Evolutionary conservation across 305 asterid species (phyloP), one percentile per base, ranked within the genome.

Genomic region (Fraxinus paxiana): DNA sequence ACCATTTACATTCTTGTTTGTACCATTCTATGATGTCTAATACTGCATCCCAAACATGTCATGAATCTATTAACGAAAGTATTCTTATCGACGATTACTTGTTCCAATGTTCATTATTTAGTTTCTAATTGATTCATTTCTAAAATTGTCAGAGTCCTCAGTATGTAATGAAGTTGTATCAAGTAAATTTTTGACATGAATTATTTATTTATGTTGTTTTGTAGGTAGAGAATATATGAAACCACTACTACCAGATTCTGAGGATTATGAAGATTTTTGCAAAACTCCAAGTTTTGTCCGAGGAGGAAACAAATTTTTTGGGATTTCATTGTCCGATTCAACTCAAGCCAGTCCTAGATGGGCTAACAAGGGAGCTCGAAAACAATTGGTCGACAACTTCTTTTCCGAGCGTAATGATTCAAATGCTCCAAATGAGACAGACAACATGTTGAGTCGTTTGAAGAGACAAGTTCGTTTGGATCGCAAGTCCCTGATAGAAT

Each of bases 321-420:
- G 93, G 0, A 79, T 87, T 76, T 91, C 97, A 6, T 83, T 91
- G 74, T 77, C 91, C 1, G 97, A 95, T 77, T 91, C 97, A 26
- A 90, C 90, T 85, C 95, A 87, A 77, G 88, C 84, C 20, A 91
- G 98, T 84, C 98, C 98, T 3, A 88, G 93, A 78, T 91, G 88
- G 91, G 61, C 70, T 41, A 87, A 54, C 85, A 73, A 85, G 65
- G 73, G 83, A 59, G 38, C 65, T 5, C 82, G 77, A 82, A 92
- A 85, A 61, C 37, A 82, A 3, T 63, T 88, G 6, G 30, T 81
- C 0, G 92, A 87, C 76, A 88, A 90, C 41, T 48, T 84, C 5
- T 6, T 75, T 38, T 34, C 83, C 5, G 93, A 90, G 80, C 85
- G 85, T 9, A 84, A 26, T 10, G 94, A 91, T 18, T 10, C 84